Evolutionary conservation across 352 stramenopile genomes (phyloP).

Genomic region (Phytopythium sindhum): DNA sequence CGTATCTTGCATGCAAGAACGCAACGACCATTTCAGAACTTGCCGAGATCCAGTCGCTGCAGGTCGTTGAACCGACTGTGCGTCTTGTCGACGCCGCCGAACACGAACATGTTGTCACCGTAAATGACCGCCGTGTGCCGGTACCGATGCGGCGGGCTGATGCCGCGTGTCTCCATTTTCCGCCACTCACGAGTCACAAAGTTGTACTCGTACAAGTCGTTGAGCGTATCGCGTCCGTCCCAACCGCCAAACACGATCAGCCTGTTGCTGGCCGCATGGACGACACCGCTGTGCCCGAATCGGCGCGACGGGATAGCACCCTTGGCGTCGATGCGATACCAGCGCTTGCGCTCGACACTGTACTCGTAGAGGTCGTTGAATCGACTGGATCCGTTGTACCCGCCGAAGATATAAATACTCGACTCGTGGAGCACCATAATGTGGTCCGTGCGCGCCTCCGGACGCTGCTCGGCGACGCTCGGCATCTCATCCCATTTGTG

Average conservation of each 20-base stretch:
- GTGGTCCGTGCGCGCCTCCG: conserved; percentile 81
- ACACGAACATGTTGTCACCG: conserved; percentile 86
- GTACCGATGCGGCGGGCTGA: conserved; percentile 73
- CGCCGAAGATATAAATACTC: conserved; percentile 86
- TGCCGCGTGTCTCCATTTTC: conserved; percentile 50
- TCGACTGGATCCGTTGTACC: conserved; percentile 79
- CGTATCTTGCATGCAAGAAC: background rate
- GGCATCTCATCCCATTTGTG: conserved; percentile 80
- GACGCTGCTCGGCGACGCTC: conserved; percentile 48
- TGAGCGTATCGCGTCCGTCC: conserved; percentile 84
- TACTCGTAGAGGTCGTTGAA: conserved; percentile 86
- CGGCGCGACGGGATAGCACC: conserved; percentile 56
- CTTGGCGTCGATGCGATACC: conserved; percentile 42
- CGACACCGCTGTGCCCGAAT: conserved; percentile 82
- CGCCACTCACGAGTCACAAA: conserved; percentile 71
- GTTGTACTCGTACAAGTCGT: conserved; percentile 79
- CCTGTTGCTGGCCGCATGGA: conserved; percentile 61
- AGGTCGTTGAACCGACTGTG: conserved; percentile 88
- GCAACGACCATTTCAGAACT: background rate
- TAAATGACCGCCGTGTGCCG: conserved; percentile 83
- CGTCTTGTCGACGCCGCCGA: conserved; percentile 88
- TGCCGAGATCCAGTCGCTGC: conserved; percentile 65
- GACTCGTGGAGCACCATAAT: conserved; percentile 80
- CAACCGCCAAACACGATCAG: conserved; percentile 86
- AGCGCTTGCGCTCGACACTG: conserved; percentile 51